These are phyloP conservation scores for Pythium rishiriense DNA, from an alignment of 352 stramenopile species.

Conservation along the genomic window DNA sequence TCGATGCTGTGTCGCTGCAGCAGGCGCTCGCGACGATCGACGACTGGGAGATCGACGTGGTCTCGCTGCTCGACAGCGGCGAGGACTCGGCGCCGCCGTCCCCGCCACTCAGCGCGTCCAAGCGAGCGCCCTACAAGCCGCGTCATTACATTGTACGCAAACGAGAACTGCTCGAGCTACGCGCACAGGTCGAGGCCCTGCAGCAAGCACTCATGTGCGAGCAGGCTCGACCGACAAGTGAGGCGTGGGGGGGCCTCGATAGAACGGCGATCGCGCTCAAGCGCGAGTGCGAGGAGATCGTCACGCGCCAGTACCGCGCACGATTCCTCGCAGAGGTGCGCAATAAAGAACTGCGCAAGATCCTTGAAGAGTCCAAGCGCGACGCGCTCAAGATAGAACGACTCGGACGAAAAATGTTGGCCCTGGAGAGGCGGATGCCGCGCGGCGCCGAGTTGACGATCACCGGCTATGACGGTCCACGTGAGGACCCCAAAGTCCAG, in stretches of 20 bases:
- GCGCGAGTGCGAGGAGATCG: conserved; percentile 4
- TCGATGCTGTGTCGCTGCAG: neutral
- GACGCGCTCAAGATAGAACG: neutral
- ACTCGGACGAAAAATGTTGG: neutral
- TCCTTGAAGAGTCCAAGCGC: neutral
- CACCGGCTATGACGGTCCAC: neutral
- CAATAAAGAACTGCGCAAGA: conserved; percentile 1
- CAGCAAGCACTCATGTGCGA: neutral
- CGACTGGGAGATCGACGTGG: conserved; percentile 7
- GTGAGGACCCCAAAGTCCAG: neutral
- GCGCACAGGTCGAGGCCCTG: neutral
- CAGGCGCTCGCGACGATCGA: conserved; percentile 7
- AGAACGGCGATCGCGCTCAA: neutral
- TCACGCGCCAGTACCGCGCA: neutral
- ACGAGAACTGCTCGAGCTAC: neutral
- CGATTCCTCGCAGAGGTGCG: neutral
- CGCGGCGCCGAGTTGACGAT: neutral
- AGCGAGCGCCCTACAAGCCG: neutral
- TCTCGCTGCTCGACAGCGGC: neutral
- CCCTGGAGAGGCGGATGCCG: neutral
- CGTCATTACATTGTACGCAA: neutral
- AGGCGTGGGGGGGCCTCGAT: neutral
- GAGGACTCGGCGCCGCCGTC: too few species aligned
- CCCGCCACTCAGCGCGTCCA: neutral
- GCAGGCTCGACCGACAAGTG: neutral